A percentile compares a stretch with the other conserved stretches of the same genome.
Conservation (phyloP, 306 rosid genomes). For the Alnus glutinosa region DNA sequence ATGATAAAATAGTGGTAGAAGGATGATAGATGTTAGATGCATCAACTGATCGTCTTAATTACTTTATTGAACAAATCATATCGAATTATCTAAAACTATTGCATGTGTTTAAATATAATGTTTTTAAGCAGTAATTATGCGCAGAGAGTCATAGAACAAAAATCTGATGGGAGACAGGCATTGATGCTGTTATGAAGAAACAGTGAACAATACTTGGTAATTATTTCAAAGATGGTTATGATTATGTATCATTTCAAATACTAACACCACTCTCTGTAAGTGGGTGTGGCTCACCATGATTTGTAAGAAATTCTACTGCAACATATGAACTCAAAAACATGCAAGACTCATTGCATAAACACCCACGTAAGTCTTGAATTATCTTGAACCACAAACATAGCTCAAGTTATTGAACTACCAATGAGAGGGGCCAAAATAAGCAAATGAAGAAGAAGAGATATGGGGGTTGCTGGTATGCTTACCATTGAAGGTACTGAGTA, state of each 20-base stretch:
- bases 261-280: not conserved
- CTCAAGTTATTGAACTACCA: not conserved
- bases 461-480: slow-evolving; percentile 17
- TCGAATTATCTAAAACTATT: too few relatives aligned
- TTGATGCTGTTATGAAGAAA: not conserved
- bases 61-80: too few relatives aligned
- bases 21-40: too few relatives aligned
- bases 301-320: not conserved
- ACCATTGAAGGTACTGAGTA: slow-evolving; percentile 83
- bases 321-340: not conserved
- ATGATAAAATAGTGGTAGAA: too few relatives aligned
- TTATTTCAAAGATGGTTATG: not conserved
- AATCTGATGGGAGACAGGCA: not conserved
- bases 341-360: not conserved
- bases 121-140: not conserved
- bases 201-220: not conserved
- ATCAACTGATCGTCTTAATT: too few relatives aligned
- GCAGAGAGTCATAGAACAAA: not conserved
- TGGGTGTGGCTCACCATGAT: not conserved
- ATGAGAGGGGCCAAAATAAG: not conserved
- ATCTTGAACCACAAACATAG: not conserved
- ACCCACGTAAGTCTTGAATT: not conserved
- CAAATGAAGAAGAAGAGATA: not conserved
- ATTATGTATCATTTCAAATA: not conserved
- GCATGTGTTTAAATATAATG: too few relatives aligned